Evolutionary conservation across 2,329 filamentous ascomycete species (phyloP).

Genomic region (Cercospora zeina): DNA sequence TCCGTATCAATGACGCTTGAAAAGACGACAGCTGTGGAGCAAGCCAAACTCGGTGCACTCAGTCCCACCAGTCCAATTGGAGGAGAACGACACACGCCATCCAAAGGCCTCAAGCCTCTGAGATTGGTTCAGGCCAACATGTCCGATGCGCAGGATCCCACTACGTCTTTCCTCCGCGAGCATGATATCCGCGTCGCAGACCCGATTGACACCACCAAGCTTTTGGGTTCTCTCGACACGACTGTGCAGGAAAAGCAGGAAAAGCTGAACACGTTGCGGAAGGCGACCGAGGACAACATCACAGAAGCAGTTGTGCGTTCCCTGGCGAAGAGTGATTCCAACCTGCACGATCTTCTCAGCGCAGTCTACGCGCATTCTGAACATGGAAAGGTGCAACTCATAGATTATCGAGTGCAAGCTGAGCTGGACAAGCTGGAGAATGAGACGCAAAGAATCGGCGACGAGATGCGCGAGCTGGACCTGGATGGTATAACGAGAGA

Average conservation of each 20-base stretch:
- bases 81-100: constrained; percentile 14
- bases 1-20: constrained; percentile 32
- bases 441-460: constrained; percentile 42
- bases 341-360: constrained; percentile 42
- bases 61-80: constrained; percentile 37
- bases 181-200: constrained; percentile 34
- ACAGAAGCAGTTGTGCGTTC: constrained; percentile 42
- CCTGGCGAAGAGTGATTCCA: constrained; percentile 41
- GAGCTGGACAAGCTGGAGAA: constrained; percentile 42
- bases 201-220: constrained; percentile 21
- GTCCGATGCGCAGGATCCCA: constrained; percentile 36
- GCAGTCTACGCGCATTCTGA: constrained; percentile 43
- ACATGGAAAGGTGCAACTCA: constrained; percentile 27
- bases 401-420: constrained; percentile 33
- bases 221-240: constrained; percentile 34
- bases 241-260: constrained; percentile 39
- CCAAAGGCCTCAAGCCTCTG: constrained; percentile 37
- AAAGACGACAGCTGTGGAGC: constrained; percentile 18
- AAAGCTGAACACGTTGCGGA: constrained; percentile 41
- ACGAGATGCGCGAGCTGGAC: constrained; percentile 42
- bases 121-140: constrained; percentile 38
- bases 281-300: constrained; percentile 38
- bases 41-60: constrained; percentile 14
- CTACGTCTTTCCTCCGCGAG: constrained; percentile 34
- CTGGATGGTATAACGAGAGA: constrained; percentile 29